A percentile compares a stretch with the other conserved stretches of the same genome.
phyloP scores from a whole-genome alignment of 148 eudicot species.

The Camellia sinensis region DNA sequence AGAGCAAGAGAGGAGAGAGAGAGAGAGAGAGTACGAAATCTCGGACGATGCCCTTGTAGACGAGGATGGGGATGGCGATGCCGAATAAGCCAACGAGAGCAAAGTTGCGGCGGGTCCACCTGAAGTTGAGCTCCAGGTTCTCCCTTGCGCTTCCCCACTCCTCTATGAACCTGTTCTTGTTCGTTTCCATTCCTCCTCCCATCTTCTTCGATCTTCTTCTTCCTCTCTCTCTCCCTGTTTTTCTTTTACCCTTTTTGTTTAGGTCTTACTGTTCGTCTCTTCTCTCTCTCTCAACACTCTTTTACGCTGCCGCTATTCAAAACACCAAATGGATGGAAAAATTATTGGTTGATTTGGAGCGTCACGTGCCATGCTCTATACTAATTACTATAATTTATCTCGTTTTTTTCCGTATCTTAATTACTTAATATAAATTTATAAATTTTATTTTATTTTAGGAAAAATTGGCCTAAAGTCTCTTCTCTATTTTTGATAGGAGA shows the following conservation, averaged over 20 bases:
- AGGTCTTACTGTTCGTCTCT: background rate
- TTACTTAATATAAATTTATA: too few species aligned
- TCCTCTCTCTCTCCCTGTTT: background rate
- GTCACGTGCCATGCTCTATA: too few species aligned
- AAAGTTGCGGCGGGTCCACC: conserved; percentile 95
- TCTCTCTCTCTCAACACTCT: too few species aligned
- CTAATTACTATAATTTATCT: too few species aligned
- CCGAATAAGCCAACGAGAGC: conserved; percentile 87
- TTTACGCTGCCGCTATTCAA: background rate
- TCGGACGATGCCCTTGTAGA: conserved; percentile 92
- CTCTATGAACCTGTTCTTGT: conserved; percentile 89
- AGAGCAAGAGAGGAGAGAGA: conserved; percentile 13
- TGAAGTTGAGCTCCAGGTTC: conserved; percentile 82
- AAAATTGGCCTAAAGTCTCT: too few species aligned
- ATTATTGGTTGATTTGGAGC: too few species aligned
- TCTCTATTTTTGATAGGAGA: too few species aligned
- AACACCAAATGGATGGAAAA: too few species aligned
- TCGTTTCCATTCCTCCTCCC: conserved; percentile 97
- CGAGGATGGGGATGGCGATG: conserved; percentile 66
- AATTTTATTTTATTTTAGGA: too few species aligned
- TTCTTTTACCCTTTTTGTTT: background rate
- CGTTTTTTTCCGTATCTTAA: too few species aligned
- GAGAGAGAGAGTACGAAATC: conserved; percentile 59
- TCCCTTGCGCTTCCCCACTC: conserved; percentile 84
- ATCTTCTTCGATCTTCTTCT: conserved; percentile 28